Evolutionary conservation across 192 early-diverging fungal genomes (phyloP).

Genomic region (Umbelopsis isabellina): DNA sequence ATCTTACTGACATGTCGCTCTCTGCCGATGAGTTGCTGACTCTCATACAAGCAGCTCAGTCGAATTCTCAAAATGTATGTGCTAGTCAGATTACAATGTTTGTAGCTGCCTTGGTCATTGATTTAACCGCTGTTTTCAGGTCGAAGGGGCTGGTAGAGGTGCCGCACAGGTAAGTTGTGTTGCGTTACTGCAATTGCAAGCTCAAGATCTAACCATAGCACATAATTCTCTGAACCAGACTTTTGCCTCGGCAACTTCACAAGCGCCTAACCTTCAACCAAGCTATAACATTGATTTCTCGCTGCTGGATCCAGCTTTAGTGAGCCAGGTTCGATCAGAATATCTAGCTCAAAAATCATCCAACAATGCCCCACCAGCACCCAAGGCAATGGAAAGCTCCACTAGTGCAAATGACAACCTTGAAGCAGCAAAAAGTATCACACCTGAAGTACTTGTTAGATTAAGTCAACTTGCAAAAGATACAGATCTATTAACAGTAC

Average conservation of each 20-base stretch:
- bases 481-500: conserved; percentile 13
- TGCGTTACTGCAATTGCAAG: too few species aligned
- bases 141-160: too few species aligned
- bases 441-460: conserved; percentile 25
- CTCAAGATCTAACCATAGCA: background rate
- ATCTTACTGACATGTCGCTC: conserved; percentile 8
- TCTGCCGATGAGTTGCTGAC: conserved; percentile 13
- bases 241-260: too few species aligned
- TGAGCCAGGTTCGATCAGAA: conserved; percentile 28
- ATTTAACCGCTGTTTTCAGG: background rate
- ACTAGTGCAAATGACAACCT: background rate
- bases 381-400: background rate
- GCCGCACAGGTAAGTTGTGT: background rate
- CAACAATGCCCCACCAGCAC: too few species aligned
- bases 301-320: conserved; percentile 21
- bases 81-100: too few species aligned
- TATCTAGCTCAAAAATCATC: conserved; percentile 20
- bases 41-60: background rate
- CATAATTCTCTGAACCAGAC: too few species aligned
- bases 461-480: conserved; percentile 27
- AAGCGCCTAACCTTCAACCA: too few species aligned
- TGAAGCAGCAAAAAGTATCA: conserved; percentile 27
- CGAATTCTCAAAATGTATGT: conserved; percentile 8
- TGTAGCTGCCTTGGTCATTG: background rate
- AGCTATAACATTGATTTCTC: conserved; percentile 21